phyloP scores from a whole-genome alignment of 352 stramenopile genomes.

The Phytophthora tentaculata region DNA sequence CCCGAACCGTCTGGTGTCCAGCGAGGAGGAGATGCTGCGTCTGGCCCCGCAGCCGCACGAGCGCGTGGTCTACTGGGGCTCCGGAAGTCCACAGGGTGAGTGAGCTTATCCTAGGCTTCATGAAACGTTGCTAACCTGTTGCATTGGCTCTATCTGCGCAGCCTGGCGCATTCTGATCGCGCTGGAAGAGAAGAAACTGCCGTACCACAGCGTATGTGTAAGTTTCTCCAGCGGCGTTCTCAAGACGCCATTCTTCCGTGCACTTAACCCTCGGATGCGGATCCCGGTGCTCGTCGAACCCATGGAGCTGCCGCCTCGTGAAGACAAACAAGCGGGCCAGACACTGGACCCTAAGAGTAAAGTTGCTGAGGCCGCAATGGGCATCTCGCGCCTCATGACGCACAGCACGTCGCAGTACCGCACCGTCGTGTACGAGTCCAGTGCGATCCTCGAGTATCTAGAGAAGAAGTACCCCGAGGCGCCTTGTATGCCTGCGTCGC shows the following conservation, averaged over 20 bases:
- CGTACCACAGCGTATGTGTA: conserved; percentile 83
- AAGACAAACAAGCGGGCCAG: neutral
- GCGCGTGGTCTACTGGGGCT: conserved; percentile 86
- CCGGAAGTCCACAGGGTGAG: conserved; percentile 79
- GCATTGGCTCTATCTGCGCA: conserved; percentile 20
- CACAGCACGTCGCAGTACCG: conserved; percentile 43
- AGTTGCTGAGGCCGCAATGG: conserved; percentile 39
- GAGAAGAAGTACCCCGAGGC: conserved; percentile 63
- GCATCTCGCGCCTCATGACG: conserved; percentile 45
- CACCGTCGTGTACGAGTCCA: conserved; percentile 78
- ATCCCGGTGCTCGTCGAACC: conserved; percentile 84
- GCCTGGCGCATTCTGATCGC: conserved; percentile 86
- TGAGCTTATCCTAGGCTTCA: neutral
- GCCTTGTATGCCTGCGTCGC: conserved; percentile 56
- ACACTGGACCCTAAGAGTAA: conserved; percentile 23
- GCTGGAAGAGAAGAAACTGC: conserved; percentile 77
- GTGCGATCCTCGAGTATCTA: conserved; percentile 83
- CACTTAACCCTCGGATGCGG: conserved; percentile 82
- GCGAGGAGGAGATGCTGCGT: conserved; percentile 66
- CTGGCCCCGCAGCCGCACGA: conserved; percentile 66
- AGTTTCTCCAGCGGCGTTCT: conserved; percentile 86
- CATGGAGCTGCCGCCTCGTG: conserved; percentile 25
- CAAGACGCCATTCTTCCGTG: conserved; percentile 78
- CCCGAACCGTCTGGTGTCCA: conserved; percentile 40
- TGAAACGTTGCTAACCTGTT: conserved; percentile 1